Conservation (phyloP, 2,329 filamentous ascomycete genomes). For the Neofusicoccum sp. region DNA sequence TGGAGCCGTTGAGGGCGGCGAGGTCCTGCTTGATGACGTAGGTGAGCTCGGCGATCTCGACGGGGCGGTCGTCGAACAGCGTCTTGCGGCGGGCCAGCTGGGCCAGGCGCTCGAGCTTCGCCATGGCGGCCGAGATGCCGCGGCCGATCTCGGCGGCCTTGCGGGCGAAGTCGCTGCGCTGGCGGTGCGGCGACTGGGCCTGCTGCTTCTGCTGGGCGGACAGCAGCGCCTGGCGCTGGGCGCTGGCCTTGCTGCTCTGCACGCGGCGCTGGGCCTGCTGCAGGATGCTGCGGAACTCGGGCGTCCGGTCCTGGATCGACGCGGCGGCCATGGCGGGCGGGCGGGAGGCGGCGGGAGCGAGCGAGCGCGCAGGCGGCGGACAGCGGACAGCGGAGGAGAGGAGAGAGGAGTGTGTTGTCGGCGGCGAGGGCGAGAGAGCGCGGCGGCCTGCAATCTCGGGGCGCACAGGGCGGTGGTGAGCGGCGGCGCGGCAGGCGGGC, state of each 20-base stretch:
- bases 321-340: constrained; percentile 39
- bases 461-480: background rate
- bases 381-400: constrained; percentile 4
- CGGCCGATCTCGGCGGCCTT: constrained; percentile 88
- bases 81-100: constrained; percentile 95
- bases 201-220: constrained; percentile 63
- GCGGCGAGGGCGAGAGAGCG: background rate
- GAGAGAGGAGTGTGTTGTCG: background rate
- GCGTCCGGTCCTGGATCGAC: constrained; percentile 94
- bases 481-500: background rate
- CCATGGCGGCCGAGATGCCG: constrained; percentile 89
- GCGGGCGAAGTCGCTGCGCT: constrained; percentile 86
- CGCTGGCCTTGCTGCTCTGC: constrained; percentile 69
- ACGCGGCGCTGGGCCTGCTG: constrained; percentile 79
- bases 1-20: constrained; percentile 80
- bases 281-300: constrained; percentile 91
- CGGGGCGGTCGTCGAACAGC: constrained; percentile 92
- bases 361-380: constrained; percentile 11
- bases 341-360: constrained; percentile 9
- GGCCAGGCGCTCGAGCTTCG: constrained; percentile 88
- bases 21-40: constrained; percentile 98
- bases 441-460: constrained; percentile 7
- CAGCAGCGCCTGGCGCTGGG: constrained; percentile 78
- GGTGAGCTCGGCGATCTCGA: constrained; percentile 95
- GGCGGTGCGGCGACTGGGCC: constrained; percentile 29